A percentile compares a stretch with the other conserved stretches of the same genome.
Conservation (phyloP, 208 protist genomes). For the Trichomonas gallinae region DNA sequence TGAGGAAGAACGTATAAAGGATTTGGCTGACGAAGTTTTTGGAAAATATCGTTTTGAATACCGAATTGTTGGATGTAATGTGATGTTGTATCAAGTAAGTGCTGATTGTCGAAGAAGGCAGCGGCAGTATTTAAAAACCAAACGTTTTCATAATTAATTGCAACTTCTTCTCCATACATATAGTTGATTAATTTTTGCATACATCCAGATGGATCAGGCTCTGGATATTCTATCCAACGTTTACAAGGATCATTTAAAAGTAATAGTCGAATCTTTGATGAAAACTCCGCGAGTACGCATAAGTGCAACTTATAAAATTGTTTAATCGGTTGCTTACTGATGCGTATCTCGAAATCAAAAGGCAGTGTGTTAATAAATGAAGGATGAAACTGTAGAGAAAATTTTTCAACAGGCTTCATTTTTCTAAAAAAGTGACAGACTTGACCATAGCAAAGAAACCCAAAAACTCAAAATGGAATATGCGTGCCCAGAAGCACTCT, state of each 20-base stretch:
- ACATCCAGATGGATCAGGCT: background rate
- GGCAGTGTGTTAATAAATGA: background rate
- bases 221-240: background rate
- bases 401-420: background rate
- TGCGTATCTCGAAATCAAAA: background rate
- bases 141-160: background rate
- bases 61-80: background rate
- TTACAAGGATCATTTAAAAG: background rate
- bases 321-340: background rate
- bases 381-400: background rate
- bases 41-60: background rate
- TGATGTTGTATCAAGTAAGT: background rate
- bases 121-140: background rate
- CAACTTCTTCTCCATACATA: background rate
- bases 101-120: background rate
- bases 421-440: background rate
- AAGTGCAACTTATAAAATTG: background rate
- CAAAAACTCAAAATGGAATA: no score
- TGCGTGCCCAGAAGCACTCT: no score
- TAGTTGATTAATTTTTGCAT: background rate
- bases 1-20: background rate
- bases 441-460: background rate
- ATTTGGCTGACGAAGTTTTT: background rate
- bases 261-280: background rate
- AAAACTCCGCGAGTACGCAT: background rate